phyloP scores from a whole-genome alignment of 805 yeast genomes.

The Spathaspora hagerdaliae region DNA sequence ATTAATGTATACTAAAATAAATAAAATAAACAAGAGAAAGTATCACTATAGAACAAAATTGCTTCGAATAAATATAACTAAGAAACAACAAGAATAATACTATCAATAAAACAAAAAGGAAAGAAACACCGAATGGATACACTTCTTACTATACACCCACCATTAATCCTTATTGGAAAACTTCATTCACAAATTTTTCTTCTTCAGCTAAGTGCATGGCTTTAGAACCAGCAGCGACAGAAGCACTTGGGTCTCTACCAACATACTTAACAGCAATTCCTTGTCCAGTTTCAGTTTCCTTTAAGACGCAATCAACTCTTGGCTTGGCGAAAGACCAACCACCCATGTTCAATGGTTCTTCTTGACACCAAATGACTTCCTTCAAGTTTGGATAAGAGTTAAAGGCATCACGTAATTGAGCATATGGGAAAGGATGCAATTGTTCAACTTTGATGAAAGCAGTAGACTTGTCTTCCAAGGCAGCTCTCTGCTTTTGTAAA shows the following conservation, averaged over 20 bases:
- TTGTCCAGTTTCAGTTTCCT: slow-evolving; percentile 59
- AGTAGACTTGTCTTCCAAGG: slow-evolving; percentile 71
- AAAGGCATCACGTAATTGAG: slow-evolving; percentile 82
- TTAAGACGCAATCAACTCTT: slow-evolving; percentile 72
- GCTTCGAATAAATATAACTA: no score
- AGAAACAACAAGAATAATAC: no score
- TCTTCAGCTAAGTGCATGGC: slow-evolving; percentile 85
- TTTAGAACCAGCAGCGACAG: slow-evolving; percentile 97
- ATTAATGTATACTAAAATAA: no score
- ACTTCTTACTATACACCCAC: no score
- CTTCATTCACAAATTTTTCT: slow-evolving; percentile 77
- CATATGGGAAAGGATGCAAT: slow-evolving; percentile 96
- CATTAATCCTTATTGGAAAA: slow-evolving; percentile 31
- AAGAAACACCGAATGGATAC: no score
- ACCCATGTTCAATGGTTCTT: slow-evolving; percentile 98
- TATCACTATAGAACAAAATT: no score
- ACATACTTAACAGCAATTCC: slow-evolving; percentile 69
- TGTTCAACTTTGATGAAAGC: slow-evolving; percentile 91
- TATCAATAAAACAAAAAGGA: no score
- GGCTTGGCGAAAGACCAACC: slow-evolving; percentile 77
- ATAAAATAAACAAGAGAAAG: no score
- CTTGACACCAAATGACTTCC: slow-evolving; percentile 96
- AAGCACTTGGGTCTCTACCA: slow-evolving; percentile 97
- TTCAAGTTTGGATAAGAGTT: slow-evolving; percentile 74
- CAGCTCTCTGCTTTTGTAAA: slow-evolving; percentile 81